Base-by-base conservation (phyloP, 2,329 filamentous ascomycete genomes). In the Ceratocystis harringtonii region DNA sequence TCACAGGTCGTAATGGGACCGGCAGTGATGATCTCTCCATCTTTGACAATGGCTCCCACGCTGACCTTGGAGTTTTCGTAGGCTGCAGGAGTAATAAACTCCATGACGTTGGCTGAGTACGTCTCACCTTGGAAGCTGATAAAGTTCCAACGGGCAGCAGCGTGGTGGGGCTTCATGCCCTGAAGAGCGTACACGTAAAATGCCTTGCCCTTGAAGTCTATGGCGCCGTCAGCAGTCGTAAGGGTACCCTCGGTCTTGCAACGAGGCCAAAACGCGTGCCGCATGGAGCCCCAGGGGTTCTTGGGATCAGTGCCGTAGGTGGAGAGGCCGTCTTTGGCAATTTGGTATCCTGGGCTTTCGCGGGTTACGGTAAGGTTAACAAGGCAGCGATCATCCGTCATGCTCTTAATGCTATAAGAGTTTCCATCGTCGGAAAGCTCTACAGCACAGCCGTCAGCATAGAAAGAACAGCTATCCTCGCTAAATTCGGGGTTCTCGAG, bases 161-260 rank as follows among this genome's bases (percentile, higher is more conserved):
- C 89, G 74, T 99, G 95, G 75, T 99, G 94, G 50, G 94, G 94
- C 82, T 99, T 99, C 92, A 97, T 97, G 74, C 92, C 94, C 78
- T 97, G 94, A 62, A 97, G 78, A 50, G 90, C 92, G 75, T 94
- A 88, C 70, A 87, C 81, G 76, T 91, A 92, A 71, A 95, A 79
- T 41, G 86, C 91, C 69, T 80, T 84, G 66, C 92, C 92, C 72
- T 84, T 87, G 74, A 96, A 85, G 74, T 96, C 87, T 68, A 96
- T 80, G 45, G 88, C 84, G 61, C 90, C 90, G 43, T 90, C 85
- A 71, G 88, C 83, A 68, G 91, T 95, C 69, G 89, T 84, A 74
- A 97, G 90, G 70, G 82, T 89, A 63, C 94, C 94, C 75, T 92
- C 88, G 12, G 87, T 84, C 60, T 79, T 80, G 76, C 89, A 94